Conservation (phyloP, 441 rosid species). For the Francoa sonchifolia region DNA sequence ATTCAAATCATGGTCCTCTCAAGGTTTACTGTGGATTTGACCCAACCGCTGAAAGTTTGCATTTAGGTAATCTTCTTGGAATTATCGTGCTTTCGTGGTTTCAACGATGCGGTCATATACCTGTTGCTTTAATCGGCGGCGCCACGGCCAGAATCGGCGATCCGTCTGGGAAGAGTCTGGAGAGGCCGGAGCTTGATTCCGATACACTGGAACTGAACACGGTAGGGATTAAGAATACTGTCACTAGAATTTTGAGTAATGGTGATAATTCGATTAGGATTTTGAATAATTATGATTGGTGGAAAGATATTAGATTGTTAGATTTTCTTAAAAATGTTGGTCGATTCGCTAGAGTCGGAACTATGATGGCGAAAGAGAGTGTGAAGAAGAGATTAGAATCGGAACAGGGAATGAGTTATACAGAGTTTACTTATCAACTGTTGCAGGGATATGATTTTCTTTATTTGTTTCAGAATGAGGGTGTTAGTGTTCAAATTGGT, state of each 20-base stretch:
- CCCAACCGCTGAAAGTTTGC: constrained; percentile 88
- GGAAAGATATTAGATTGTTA: constrained; percentile 66
- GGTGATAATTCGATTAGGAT: constrained; percentile 20
- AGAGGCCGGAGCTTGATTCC: constrained; percentile 73
- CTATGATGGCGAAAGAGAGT: constrained; percentile 81
- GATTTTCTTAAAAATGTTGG: constrained; percentile 79
- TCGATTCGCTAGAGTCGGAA: constrained; percentile 67
- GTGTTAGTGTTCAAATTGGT: constrained; percentile 83
- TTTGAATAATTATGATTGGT: constrained; percentile 88
- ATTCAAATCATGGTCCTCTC: constrained; percentile 25
- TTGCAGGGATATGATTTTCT: constrained; percentile 83
- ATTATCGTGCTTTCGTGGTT: constrained; percentile 94
- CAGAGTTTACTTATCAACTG: constrained; percentile 82
- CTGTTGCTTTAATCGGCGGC: constrained; percentile 79
- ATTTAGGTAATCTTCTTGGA: constrained; percentile 81
- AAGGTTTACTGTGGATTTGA: constrained; percentile 88
- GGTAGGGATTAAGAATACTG: constrained; percentile 33
- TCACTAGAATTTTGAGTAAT: constrained; percentile 34
- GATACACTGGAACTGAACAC: constrained; percentile 46
- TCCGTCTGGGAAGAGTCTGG: constrained; percentile 88
- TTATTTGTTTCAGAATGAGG: constrained; percentile 49
- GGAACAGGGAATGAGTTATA: constrained; percentile 88
- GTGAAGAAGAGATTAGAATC: constrained; percentile 87
- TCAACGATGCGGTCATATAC: constrained; percentile 70
- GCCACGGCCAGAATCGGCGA: constrained; percentile 88